These are phyloP conservation scores for Sclerotiophoma versabilis DNA, from an alignment of 2,329 filamentous ascomycete genomes.

Conservation along the genomic window DNA sequence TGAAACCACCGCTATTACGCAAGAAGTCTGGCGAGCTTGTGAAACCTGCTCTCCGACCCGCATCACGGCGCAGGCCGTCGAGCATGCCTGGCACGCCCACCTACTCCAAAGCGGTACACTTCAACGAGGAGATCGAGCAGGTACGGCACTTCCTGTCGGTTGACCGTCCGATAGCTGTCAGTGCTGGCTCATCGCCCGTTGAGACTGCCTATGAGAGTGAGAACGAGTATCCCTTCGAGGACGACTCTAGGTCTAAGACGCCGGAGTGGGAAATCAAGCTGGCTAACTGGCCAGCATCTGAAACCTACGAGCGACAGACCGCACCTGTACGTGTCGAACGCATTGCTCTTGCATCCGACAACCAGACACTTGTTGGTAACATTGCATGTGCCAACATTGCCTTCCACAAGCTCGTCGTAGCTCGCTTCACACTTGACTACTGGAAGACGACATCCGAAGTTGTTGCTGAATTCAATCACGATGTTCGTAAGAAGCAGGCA, in stretches of 20 bases:
- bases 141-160: slow-evolving; percentile 95
- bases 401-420: slow-evolving; percentile 88
- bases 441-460: slow-evolving; percentile 99
- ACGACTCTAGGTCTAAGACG: slow-evolving; percentile 50
- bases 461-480: slow-evolving; percentile 82
- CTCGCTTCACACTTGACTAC: slow-evolving; percentile 94
- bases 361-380: slow-evolving; percentile 83
- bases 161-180: slow-evolving; percentile 93
- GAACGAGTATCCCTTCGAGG: slow-evolving; percentile 84
- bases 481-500: slow-evolving; percentile 72
- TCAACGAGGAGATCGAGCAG: slow-evolving; percentile 94
- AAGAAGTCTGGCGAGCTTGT: slow-evolving; percentile 99
- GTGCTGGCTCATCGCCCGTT: slow-evolving; percentile 88
- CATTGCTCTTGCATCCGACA: slow-evolving; percentile 85
- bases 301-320: slow-evolving; percentile 67
- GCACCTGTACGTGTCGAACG: slow-evolving; percentile 81
- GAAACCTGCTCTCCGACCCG: slow-evolving; percentile 82
- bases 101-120: slow-evolving; percentile 97
- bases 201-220: slow-evolving; percentile 86
- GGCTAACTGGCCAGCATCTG: slow-evolving; percentile 76
- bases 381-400: slow-evolving; percentile 86
- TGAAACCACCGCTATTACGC: slow-evolving; percentile 89
- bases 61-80: slow-evolving; percentile 81
- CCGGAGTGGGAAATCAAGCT: slow-evolving; percentile 89
- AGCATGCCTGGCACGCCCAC: slow-evolving; percentile 98